phyloP scores from a whole-genome alignment of 345 rosid species.

The Physaria fendleri region DNA sequence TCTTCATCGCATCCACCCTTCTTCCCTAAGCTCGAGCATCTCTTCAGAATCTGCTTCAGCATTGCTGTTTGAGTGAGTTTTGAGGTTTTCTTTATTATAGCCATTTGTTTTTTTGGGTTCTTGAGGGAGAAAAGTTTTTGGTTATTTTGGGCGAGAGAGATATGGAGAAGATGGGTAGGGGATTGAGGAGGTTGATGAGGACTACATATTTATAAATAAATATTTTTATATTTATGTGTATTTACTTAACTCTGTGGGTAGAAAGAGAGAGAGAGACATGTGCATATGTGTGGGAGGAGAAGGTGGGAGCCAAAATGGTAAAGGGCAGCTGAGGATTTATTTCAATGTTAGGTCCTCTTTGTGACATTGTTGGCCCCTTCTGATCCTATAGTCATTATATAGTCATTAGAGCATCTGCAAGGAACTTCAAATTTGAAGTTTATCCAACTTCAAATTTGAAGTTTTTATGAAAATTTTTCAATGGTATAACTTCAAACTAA shows the following conservation, averaged over 20 bases:
- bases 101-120: constrained; percentile 37
- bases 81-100: constrained; percentile 40
- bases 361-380: constrained; percentile 50
- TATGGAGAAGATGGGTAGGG: constrained; percentile 22
- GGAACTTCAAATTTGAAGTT: too few species aligned
- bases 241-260: constrained; percentile 3
- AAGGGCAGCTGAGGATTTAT: constrained; percentile 29
- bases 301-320: constrained; percentile 50
- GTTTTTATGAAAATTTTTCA: too few species aligned
- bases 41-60: constrained; percentile 56
- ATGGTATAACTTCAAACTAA: too few species aligned
- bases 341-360: constrained; percentile 43
- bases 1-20: constrained; percentile 38
- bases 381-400: too few species aligned
- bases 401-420: too few species aligned
- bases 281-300: constrained; percentile 37
- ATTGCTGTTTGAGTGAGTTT: constrained; percentile 48
- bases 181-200: constrained; percentile 26
- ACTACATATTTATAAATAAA: constrained; percentile 31
- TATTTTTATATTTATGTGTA: constrained; percentile 26
- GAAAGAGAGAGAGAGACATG: constrained; percentile 28
- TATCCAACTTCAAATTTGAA: too few species aligned
- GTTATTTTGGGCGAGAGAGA: not conserved
- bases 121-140: constrained; percentile 14
- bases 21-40: constrained; percentile 69